Conservation (phyloP, 768 basidiomycete species). For the Leccinum incarnatum region DNA sequence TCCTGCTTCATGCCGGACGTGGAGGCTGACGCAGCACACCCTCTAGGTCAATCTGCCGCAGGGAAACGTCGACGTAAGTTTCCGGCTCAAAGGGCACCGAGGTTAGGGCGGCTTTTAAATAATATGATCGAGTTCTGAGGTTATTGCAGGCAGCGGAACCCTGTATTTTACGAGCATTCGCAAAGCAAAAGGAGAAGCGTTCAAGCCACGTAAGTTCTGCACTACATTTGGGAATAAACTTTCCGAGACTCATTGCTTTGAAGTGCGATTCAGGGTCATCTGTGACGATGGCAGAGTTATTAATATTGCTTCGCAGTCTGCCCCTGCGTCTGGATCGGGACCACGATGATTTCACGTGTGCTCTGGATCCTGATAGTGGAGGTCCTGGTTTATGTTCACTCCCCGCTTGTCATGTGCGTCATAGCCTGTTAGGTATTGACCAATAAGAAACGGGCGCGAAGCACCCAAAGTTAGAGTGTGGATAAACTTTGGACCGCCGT, state of each 20-base stretch:
- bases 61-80: conserved; percentile 76
- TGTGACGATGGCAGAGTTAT: conserved; percentile 57
- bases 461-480: neutral
- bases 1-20: neutral
- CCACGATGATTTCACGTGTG: neutral
- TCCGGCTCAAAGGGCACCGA: conserved; percentile 70
- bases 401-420: neutral
- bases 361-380: neutral
- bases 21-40: neutral
- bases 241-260: neutral
- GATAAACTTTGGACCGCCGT: neutral
- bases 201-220: conserved; percentile 52
- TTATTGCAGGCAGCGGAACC: conserved; percentile 59
- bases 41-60: conserved; percentile 66
- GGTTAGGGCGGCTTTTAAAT: conserved; percentile 37
- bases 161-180: conserved; percentile 83
- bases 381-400: neutral
- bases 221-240: neutral
- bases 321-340: neutral
- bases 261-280: conserved; percentile 68
- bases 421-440: neutral
- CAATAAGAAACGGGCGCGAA: neutral
- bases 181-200: conserved; percentile 67
- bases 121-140: neutral
- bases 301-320: conserved; percentile 23